phyloP scores from a whole-genome alignment of 352 stramenopile genomes.

The Pythium dissimile region DNA sequence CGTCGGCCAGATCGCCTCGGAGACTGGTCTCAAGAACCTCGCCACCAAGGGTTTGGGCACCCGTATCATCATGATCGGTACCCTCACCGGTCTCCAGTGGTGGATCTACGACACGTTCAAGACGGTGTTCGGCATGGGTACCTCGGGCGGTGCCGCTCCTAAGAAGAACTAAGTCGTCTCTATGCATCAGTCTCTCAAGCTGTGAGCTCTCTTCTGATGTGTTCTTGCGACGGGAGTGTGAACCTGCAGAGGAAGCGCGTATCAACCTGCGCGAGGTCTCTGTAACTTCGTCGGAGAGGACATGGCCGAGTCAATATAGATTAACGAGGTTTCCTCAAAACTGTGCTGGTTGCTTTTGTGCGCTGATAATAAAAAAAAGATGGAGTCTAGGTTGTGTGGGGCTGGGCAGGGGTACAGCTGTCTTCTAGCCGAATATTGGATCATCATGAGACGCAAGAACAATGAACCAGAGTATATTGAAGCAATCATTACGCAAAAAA shows the following conservation, averaged over 20 bases:
- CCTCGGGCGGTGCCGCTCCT: slow-evolving; percentile 75
- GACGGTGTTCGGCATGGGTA: slow-evolving; percentile 90
- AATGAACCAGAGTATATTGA: slow-evolving; percentile 10
- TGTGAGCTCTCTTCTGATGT: neutral
- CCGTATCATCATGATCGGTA: slow-evolving; percentile 96
- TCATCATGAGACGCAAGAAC: neutral
- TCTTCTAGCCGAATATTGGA: neutral
- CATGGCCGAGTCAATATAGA: slow-evolving; percentile 27
- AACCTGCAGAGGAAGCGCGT: slow-evolving; percentile 13
- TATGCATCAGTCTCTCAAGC: neutral
- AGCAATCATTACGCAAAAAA: slow-evolving; percentile 64
- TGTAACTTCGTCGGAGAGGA: slow-evolving; percentile 10
- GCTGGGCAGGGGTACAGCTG: too few species aligned
- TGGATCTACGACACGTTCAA: slow-evolving; percentile 97
- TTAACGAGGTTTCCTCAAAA: slow-evolving; percentile 16
- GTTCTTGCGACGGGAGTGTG: neutral
- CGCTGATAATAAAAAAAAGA: too few species aligned
- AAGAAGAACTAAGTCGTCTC: slow-evolving; percentile 50
- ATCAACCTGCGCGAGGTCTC: slow-evolving; percentile 14
- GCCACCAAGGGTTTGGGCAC: slow-evolving; percentile 89
- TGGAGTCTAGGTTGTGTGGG: too few species aligned
- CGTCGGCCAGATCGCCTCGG: slow-evolving; percentile 86
- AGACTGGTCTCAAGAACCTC: slow-evolving; percentile 74
- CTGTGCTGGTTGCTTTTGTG: too few species aligned
- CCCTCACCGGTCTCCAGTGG: slow-evolving; percentile 95